Evolutionary conservation across 495 filamentous ascomycete species (phyloP).

Genomic region (Neurospora sp.): DNA sequence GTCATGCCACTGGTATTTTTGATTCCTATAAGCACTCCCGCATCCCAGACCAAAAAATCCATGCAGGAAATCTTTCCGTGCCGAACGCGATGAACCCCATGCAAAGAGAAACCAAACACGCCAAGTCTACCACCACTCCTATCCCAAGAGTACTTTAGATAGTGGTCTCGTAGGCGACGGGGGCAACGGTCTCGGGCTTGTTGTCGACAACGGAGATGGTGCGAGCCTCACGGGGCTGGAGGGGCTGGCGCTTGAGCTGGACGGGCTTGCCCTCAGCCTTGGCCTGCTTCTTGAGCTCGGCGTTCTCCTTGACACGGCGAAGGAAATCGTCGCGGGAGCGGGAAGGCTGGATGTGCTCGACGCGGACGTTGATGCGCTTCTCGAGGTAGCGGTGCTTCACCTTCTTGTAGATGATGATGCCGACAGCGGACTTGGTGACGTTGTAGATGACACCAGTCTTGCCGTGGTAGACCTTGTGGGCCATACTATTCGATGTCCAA

Average conservation of each 20-base stretch:
- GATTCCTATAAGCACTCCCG: slow-evolving; percentile 29
- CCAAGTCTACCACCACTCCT: slow-evolving; percentile 18
- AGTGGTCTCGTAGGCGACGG: slow-evolving; percentile 93
- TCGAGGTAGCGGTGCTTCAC: slow-evolving; percentile 97
- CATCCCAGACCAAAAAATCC: slow-evolving; percentile 27
- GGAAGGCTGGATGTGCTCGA: slow-evolving; percentile 93
- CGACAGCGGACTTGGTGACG: slow-evolving; percentile 90
- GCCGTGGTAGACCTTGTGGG: slow-evolving; percentile 98
- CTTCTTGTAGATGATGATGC: slow-evolving; percentile 97
- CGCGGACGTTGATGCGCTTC: slow-evolving; percentile 97
- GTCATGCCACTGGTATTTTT: slow-evolving; percentile 31
- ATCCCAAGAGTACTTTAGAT: slow-evolving; percentile 53
- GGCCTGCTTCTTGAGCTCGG: slow-evolving; percentile 78
- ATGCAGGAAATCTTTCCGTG: slow-evolving; percentile 28
- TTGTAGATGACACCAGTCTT: slow-evolving; percentile 98
- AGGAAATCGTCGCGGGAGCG: slow-evolving; percentile 94
- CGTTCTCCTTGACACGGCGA: slow-evolving; percentile 91
- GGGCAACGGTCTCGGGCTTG: slow-evolving; percentile 80
- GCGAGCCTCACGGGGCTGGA: slow-evolving; percentile 65
- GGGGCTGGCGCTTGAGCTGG: slow-evolving; percentile 84
- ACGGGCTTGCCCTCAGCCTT: slow-evolving; percentile 79
- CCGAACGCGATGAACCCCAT: slow-evolving; percentile 31
- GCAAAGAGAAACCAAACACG: slow-evolving; percentile 26
- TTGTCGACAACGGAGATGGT: slow-evolving; percentile 67
- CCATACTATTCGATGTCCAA: slow-evolving; percentile 57